phyloP scores from a whole-genome alignment of 2,329 filamentous ascomycete species.

The Aspergillus unguis region DNA sequence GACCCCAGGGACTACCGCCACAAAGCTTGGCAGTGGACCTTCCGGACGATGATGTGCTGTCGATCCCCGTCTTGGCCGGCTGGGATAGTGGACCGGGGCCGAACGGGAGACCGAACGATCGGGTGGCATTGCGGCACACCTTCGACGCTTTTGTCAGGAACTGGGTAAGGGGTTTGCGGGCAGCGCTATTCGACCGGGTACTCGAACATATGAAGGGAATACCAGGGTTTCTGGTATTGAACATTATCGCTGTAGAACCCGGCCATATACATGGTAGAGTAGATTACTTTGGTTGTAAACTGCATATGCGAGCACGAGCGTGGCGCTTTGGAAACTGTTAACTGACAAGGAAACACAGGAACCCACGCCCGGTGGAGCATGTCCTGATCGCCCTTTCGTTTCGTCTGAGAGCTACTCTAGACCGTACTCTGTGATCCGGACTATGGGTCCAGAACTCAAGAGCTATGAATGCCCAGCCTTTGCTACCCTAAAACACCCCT shows the following conservation, averaged over 20 bases:
- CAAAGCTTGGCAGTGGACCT: constrained; percentile 34
- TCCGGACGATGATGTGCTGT: constrained; percentile 25
- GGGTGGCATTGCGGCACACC: constrained; percentile 9
- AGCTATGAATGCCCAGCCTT: neutral
- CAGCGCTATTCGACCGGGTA: no score
- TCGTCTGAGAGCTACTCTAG: neutral
- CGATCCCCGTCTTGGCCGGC: constrained; percentile 30
- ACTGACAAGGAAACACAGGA: neutral
- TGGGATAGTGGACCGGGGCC: constrained; percentile 7
- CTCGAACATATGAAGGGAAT: neutral
- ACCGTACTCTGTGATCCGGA: neutral
- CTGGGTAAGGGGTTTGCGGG: no score
- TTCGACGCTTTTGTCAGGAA: constrained; percentile 10
- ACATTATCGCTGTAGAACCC: neutral
- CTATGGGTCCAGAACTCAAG: neutral
- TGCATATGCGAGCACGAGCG: neutral
- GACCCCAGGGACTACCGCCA: constrained; percentile 17
- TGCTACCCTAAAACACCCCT: constrained; percentile 6
- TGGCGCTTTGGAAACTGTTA: neutral
- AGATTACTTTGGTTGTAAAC: neutral
- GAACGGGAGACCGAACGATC: constrained; percentile 12
- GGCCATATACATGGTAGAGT: neutral
- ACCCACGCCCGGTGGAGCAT: neutral
- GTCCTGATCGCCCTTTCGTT: neutral
- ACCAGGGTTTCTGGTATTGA: neutral